A percentile compares a stretch with the other conserved stretches of the same genome.
Evolutionary conservation across 1,284 basidiomycete genomes (phyloP).

Genomic region (Kwoniella shivajii): DNA sequence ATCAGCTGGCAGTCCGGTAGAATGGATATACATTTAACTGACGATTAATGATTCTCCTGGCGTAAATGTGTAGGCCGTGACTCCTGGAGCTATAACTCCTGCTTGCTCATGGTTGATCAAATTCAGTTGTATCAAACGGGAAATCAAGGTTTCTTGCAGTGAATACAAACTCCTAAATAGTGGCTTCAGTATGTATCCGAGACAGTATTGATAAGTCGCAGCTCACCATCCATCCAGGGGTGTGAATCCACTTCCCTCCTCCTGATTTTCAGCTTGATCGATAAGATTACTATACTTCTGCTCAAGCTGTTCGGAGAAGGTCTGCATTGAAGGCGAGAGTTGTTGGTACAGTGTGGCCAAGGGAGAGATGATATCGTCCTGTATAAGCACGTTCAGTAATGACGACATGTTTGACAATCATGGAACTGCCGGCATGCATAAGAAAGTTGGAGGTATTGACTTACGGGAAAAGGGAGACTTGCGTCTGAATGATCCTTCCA

Average conservation of each 20-base stretch:
- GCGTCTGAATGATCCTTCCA: constrained; percentile 37
- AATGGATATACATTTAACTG: constrained; percentile 15
- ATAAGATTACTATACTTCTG: constrained; percentile 16
- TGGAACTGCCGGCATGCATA: no score
- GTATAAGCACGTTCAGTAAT: no score
- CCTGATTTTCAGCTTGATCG: constrained; percentile 29
- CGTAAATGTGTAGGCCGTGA: neutral
- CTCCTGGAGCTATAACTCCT: constrained; percentile 20
- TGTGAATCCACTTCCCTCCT: constrained; percentile 35
- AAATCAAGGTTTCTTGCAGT: constrained; percentile 32
- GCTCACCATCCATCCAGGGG: constrained; percentile 45
- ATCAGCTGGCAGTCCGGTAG: no score
- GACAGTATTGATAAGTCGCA: no score
- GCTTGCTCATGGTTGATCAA: constrained; percentile 30
- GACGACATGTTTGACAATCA: no score
- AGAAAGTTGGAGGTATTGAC: constrained; percentile 5
- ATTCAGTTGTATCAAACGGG: constrained; percentile 29
- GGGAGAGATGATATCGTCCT: constrained; percentile 13
- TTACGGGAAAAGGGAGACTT: constrained; percentile 40
- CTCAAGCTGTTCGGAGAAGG: constrained; percentile 17
- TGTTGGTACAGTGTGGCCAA: constrained; percentile 5
- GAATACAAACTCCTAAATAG: constrained; percentile 27
- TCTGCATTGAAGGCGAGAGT: constrained; percentile 15
- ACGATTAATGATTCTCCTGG: constrained; percentile 21
- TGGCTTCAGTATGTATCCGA: neutral